Evolutionary conservation across 768 basidiomycete species (phyloP).

Genomic region (Punctularia strigosozonata): DNA sequence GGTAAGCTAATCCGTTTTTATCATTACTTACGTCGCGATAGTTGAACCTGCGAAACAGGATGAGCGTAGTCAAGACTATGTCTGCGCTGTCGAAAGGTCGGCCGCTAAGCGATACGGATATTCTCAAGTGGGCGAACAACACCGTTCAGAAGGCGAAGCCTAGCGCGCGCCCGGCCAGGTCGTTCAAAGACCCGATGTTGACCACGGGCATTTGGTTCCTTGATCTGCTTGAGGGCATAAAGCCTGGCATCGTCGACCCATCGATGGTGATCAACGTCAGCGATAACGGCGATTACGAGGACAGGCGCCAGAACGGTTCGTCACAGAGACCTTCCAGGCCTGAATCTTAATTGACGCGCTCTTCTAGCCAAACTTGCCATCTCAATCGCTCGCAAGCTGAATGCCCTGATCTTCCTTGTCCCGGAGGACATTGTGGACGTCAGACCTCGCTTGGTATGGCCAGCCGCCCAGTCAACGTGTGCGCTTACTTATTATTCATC

Average conservation of each 20-base stretch:
- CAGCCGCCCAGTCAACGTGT: background rate
- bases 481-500: background rate
- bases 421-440: constrained; percentile 97
- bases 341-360: constrained; percentile 1
- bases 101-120: constrained; percentile 84
- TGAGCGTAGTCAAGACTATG: constrained; percentile 89
- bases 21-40: background rate
- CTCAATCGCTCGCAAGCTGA: constrained; percentile 97
- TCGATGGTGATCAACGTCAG: constrained; percentile 54
- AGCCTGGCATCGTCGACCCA: constrained; percentile 93
- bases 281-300: constrained; percentile 65
- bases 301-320: constrained; percentile 85
- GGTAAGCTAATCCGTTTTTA: constrained; percentile 30
- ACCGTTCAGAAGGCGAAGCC: constrained; percentile 68
- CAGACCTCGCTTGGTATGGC: constrained; percentile 66
- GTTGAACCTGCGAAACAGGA: constrained; percentile 22
- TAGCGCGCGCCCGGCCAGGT: constrained; percentile 54
- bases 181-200: constrained; percentile 88
- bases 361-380: constrained; percentile 85
- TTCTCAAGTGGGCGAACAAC: constrained; percentile 92
- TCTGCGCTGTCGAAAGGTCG: constrained; percentile 67
- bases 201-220: constrained; percentile 90
- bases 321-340: constrained; percentile 4
- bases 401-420: constrained; percentile 90
- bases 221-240: constrained; percentile 80